Percentiles rank a stretch among this genome's conserved stretches.
These are phyloP conservation scores for Eucalyptus sp. DNA, from an alignment of 345 rosid genomes.

Conservation along the genomic window DNA sequence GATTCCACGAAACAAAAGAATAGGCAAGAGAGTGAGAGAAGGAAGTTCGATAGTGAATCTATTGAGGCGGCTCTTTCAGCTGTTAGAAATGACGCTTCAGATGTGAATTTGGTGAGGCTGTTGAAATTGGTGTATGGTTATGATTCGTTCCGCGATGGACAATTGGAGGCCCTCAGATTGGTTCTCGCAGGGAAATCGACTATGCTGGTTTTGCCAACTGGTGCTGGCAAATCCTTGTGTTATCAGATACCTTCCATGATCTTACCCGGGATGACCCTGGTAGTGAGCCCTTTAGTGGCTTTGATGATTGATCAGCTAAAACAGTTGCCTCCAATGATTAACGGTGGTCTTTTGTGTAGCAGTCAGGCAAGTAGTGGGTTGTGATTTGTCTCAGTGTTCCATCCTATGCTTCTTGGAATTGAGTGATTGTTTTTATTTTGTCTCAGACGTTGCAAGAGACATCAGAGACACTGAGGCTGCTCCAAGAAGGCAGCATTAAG, in stretches of 20 bases:
- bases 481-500: conserved; percentile 65
- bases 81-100: conserved; percentile 36
- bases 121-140: conserved; percentile 42
- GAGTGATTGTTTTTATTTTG: neutral
- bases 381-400: neutral
- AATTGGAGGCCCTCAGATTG: conserved; percentile 46
- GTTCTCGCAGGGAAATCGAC: conserved; percentile 58
- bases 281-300: conserved; percentile 70
- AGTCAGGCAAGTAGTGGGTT: conserved; percentile 41
- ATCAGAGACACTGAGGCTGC: conserved; percentile 50
- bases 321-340: conserved; percentile 59
- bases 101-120: conserved; percentile 43
- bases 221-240: conserved; percentile 88
- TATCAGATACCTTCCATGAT: conserved; percentile 90
- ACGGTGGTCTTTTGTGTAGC: conserved; percentile 70
- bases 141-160: conserved; percentile 49
- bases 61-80: conserved; percentile 44
- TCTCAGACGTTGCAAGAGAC: conserved; percentile 67
- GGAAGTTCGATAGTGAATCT: neutral
- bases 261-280: conserved; percentile 66
- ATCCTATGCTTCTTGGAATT: neutral
- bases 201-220: conserved; percentile 88
- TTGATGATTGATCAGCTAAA: conserved; percentile 94
- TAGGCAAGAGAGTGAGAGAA: neutral
- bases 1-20: conserved; percentile 16